A percentile compares a stretch with the other conserved stretches of the same genome.
Evolutionary conservation across 1,284 basidiomycete genomes (phyloP).

Genomic region (Ceratobasidium sp.): DNA sequence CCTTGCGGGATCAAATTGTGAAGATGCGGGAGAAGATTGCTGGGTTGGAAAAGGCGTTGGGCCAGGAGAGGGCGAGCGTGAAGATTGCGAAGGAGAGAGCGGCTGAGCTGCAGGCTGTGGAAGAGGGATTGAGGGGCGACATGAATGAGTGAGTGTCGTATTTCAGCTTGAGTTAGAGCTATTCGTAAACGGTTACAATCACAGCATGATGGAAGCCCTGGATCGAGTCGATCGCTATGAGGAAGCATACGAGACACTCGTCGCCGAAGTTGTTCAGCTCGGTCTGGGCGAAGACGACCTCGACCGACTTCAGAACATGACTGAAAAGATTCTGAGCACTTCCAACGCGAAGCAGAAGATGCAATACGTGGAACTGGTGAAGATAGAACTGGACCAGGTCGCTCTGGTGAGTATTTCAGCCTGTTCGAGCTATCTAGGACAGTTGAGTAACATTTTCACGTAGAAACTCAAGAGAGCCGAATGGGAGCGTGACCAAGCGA

Average conservation of each 20-base stretch:
- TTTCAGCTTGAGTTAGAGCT: no score
- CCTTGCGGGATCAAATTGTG: conserved; percentile 30
- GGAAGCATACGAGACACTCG: conserved; percentile 38
- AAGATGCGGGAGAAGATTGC: conserved; percentile 5
- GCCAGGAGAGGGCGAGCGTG: neutral
- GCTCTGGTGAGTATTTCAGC: conserved; percentile 5
- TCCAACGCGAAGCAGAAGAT: conserved; percentile 38
- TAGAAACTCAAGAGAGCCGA: conserved; percentile 35
- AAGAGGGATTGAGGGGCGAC: conserved; percentile 30
- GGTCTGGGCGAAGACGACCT: conserved; percentile 30
- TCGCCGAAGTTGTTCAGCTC: conserved; percentile 31
- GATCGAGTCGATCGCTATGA: conserved; percentile 39
- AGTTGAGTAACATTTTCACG: neutral
- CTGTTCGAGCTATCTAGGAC: neutral
- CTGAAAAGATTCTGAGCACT: conserved; percentile 18
- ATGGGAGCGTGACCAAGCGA: conserved; percentile 35
- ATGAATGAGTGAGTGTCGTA: conserved; percentile 25
- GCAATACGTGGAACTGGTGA: conserved; percentile 33
- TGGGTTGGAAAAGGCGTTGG: conserved; percentile 9
- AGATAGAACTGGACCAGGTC: conserved; percentile 17
- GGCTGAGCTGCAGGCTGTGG: neutral
- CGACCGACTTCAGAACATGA: conserved; percentile 26
- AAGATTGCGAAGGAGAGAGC: conserved; percentile 13
- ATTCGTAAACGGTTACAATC: no score
- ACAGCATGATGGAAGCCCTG: conserved; percentile 42